phyloP scores from a whole-genome alignment of 192 early-diverging fungal species.

The Globomyces pollinis-pini region DNA sequence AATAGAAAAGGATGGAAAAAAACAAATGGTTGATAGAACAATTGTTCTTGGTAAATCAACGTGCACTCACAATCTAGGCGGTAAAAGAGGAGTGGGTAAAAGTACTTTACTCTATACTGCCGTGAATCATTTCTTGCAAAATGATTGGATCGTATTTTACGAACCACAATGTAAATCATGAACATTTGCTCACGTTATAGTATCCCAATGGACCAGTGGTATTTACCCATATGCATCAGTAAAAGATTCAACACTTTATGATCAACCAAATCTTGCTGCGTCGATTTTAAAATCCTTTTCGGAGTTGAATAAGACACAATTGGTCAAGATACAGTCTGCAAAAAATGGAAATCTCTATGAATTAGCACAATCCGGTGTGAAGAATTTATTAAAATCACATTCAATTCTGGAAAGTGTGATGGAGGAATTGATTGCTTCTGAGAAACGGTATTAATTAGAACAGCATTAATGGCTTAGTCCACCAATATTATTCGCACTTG shows the following conservation, averaged over 20 bases:
- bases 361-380: background rate
- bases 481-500: constrained; percentile 18
- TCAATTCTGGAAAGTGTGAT: background rate
- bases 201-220: constrained; percentile 10
- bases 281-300: background rate
- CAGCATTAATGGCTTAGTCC: constrained; percentile 9
- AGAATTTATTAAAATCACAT: background rate
- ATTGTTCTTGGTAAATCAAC: background rate
- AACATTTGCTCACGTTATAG: too few species aligned
- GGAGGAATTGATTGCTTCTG: background rate
- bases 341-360: background rate
- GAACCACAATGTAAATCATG: background rate
- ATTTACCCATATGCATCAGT: constrained; percentile 1
- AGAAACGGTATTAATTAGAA: background rate
- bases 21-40: background rate
- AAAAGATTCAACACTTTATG: background rate
- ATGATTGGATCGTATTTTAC: constrained; percentile 3
- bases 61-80: background rate
- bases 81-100: background rate
- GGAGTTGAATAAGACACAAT: background rate
- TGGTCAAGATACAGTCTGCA: background rate
- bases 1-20: background rate
- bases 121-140: background rate
- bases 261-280: constrained; percentile 3
- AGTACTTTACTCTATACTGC: background rate